These are phyloP conservation scores for Angophora floribunda DNA, from an alignment of 345 rosid genomes.

Conservation along the genomic window DNA sequence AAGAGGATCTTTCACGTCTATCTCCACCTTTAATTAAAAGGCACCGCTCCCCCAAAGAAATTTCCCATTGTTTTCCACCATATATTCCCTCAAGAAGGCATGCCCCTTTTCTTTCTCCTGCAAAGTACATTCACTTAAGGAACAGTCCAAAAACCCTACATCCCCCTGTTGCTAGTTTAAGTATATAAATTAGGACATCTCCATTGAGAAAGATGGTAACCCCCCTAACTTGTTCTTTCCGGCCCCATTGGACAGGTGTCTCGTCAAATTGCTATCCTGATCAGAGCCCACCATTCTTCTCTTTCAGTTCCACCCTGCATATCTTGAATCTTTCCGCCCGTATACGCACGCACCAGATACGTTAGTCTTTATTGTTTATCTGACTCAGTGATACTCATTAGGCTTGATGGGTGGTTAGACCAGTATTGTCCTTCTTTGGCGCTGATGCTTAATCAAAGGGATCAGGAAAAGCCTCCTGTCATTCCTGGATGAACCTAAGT, in stretches of 20 bases:
- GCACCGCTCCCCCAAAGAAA: neutral
- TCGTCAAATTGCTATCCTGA: conserved; percentile 12
- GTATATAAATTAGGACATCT: neutral
- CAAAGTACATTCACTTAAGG: neutral
- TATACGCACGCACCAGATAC: neutral
- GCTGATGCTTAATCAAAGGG: neutral
- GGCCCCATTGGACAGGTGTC: neutral
- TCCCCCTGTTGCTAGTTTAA: neutral
- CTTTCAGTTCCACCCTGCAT: neutral
- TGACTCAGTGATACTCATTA: neutral
- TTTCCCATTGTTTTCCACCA: neutral
- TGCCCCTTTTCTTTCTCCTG: neutral
- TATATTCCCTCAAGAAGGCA: neutral
- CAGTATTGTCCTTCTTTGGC: neutral
- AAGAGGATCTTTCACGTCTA: neutral
- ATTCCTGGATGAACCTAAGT: neutral
- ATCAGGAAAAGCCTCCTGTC: neutral
- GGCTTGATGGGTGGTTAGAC: neutral
- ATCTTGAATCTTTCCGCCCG: neutral
- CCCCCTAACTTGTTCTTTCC: neutral
- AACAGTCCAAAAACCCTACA: neutral
- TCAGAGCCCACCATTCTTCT: conserved; percentile 14
- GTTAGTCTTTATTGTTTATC: neutral
- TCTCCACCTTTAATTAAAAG: neutral
- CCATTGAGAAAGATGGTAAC: neutral